Base-by-base conservation (phyloP, 1,284 basidiomycete species). In the Crucibulum cyathiforme region DNA sequence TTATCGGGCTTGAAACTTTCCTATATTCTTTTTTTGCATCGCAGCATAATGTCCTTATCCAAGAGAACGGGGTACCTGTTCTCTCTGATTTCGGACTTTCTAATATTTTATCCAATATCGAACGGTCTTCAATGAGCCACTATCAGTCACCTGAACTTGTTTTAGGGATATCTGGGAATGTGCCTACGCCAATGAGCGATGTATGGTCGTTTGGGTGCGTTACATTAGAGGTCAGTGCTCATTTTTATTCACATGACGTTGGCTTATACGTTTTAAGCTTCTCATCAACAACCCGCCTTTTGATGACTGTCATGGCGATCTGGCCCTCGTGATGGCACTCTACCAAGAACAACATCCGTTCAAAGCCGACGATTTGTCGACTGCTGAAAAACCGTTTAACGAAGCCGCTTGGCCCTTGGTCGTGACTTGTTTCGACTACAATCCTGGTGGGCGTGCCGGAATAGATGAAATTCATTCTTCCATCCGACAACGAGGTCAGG, bases 121-220 rank as follows among this genome's bases (percentile, higher is more conserved):
- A 43, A 43, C 13, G 41, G 13, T 13, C 17, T 43, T 13, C 41
- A 43, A 13, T 13, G 41, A 13, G 41, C 41, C 41, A 43, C 13
- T 13, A 43, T 17, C 41, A 43, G 17, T 43, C 41, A 17, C 13
- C 13, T 13, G 17, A 13, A 43, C 41, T 43, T 13, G 3, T 17
- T 13, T 17, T 17, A 17, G 41, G 13, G 41, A 43, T 13, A 43
- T 17, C 24, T 24, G 4, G 24, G 24, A 24, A 24, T 43, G 41
- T 13, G 41, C 17, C 13, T 37, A 34, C 50, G 19, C 19, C 34
- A 9, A 13, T 9, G 31, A 52, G 31, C 50, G 50, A 52, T 36
- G 36, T 52, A 35, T 52, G 50, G 50, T 52, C 50, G 3, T 52
- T 52, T 52, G 50, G 50, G 13, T 52, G 50, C 37, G 31, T 52